Base-by-base conservation (phyloP, 805 yeast genomes). In the Nakazawaea ishiwadae region DNA sequence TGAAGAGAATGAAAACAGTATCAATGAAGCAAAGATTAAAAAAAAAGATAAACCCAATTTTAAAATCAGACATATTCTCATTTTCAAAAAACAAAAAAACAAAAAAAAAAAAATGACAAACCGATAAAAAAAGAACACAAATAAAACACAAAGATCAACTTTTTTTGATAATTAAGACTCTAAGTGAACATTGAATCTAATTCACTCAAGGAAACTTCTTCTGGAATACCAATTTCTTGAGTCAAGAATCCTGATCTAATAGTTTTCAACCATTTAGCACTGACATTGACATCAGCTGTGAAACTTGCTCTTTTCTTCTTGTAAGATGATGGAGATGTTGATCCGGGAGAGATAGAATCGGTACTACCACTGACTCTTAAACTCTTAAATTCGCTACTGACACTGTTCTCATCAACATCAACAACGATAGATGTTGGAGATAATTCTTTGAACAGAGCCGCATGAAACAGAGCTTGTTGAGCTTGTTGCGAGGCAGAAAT, bases 171-270 rank as follows among this genome's bases (percentile, higher is more conserved):
- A n/a, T n/a, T n/a, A n/a, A n/a, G n/a, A n/a, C n/a, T n/a, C n/a
- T n/a, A 48, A 24, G 59, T 52, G 50, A 77, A 76, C 53, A 77
- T 56, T 32, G 67, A 64, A 48, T 78, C 84, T 39, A 78, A 56
- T 48, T 85, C 95, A 35, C 85, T 83, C 53, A 84, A 67, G 19
- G 88, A 78, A 20, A 81, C 70, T 49, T 83, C 84, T 62, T 85
- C 95, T 6, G 95, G 95, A 28, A 84, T 69, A 26, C 78, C 83
- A 50, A 85, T 84, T 47, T 84, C 91, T 55, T 83, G 85, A 38
- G 82, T 73, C 56, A 84, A 67, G 58, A 85, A 85, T 8, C 95
- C 95, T 17, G 82, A 76, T 53, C 87, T 71, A 34, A 84, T 80
- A 28, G 84, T 83, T 55, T 79, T 75, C 42, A 80, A 60, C 95